These are phyloP conservation scores for Chaetothyriales sp. DNA, from an alignment of 2,329 filamentous ascomycete species.

Conservation along the genomic window DNA sequence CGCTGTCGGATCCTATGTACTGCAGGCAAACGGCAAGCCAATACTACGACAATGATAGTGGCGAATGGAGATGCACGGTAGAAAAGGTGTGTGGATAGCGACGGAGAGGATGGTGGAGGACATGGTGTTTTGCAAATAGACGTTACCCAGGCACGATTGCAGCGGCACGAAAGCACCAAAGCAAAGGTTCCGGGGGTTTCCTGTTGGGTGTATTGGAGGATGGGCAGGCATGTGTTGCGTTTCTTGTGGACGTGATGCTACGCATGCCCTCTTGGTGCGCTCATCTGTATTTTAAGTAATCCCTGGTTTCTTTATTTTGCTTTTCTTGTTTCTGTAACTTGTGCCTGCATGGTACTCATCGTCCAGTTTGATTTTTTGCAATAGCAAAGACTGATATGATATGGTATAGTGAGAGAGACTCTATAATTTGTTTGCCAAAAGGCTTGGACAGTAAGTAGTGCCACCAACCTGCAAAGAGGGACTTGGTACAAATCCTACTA, in stretches of 20 bases:
- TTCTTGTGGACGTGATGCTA: background rate
- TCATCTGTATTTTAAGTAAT: background rate
- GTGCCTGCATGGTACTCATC: too few species aligned
- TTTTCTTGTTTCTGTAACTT: background rate
- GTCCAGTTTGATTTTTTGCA: too few species aligned
- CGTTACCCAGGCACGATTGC: background rate
- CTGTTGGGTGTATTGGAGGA: background rate
- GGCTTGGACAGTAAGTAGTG: too few species aligned
- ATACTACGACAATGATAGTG: background rate
- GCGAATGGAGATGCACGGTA: background rate
- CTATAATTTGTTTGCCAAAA: too few species aligned
- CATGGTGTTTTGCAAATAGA: conserved; percentile 3
- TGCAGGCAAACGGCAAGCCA: background rate
- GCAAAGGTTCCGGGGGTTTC: background rate
- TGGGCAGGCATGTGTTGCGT: background rate
- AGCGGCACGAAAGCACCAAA: background rate
- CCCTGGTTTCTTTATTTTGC: background rate
- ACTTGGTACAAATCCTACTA: too few species aligned
- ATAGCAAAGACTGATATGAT: too few species aligned
- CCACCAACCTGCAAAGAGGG: too few species aligned
- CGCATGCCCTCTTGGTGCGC: background rate
- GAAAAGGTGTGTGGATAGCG: conserved; percentile 2
- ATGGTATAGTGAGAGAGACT: too few species aligned
- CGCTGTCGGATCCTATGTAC: background rate
- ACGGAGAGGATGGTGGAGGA: conserved; percentile 4